A percentile compares a stretch with the other conserved stretches of the same genome.
Conservation (phyloP, 345 rosid genomes). For the Gossypium sturtianum region DNA sequence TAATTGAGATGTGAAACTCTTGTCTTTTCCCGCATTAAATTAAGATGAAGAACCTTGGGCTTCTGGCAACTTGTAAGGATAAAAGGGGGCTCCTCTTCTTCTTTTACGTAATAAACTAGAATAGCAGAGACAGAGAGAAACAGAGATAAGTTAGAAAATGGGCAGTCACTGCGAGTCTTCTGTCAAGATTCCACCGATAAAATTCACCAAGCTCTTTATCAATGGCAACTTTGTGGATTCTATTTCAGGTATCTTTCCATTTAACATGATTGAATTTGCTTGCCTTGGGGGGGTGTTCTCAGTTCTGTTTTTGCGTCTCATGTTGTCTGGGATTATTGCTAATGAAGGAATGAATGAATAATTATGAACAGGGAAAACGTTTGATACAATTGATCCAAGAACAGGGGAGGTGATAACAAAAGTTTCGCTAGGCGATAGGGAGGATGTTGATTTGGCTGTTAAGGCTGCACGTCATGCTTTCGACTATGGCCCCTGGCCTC, state of each 20-base stretch:
- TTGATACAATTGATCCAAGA: slow-evolving; percentile 40
- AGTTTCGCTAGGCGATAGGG: slow-evolving; percentile 36
- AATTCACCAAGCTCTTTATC: slow-evolving; percentile 51
- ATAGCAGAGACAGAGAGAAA: neutral
- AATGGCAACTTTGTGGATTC: slow-evolving; percentile 56
- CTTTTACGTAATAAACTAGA: neutral
- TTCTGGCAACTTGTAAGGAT: neutral
- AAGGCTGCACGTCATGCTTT: slow-evolving; percentile 48
- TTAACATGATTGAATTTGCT: too few relatives aligned
- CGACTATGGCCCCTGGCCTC: slow-evolving; percentile 53
- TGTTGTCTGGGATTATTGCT: too few relatives aligned
- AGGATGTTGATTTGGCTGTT: slow-evolving; percentile 43
- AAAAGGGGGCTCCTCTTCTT: neutral
- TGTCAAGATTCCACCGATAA: slow-evolving; percentile 29
- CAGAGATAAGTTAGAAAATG: slow-evolving; percentile 22
- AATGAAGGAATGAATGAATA: neutral
- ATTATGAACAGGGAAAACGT: slow-evolving; percentile 27
- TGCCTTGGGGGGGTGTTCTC: too few relatives aligned
- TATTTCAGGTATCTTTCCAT: slow-evolving; percentile 34
- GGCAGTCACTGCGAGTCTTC: slow-evolving; percentile 1
- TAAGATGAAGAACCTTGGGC: too few relatives aligned
- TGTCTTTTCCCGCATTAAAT: too few relatives aligned
- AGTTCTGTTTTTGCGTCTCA: too few relatives aligned
- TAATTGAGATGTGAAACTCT: too few relatives aligned
- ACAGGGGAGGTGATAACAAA: slow-evolving; percentile 30